phyloP scores from a whole-genome alignment of 164 flowering plant species.

The Chimonanthus praecox region DNA sequence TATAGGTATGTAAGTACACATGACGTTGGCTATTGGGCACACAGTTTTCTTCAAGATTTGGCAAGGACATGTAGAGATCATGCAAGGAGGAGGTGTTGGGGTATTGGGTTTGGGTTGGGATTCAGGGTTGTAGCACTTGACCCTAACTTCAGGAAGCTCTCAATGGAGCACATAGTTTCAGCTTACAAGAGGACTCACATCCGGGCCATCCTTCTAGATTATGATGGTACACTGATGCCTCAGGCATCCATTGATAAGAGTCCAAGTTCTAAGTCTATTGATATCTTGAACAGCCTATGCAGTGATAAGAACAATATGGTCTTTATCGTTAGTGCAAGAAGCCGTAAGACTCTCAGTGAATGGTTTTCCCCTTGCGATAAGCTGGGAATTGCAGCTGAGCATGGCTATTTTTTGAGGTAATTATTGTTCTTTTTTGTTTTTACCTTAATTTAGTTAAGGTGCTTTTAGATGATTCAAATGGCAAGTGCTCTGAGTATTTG shows the following conservation, averaged over 20 bases:
- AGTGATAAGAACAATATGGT: constrained; percentile 57
- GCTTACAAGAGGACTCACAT: constrained; percentile 56
- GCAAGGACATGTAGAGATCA: constrained; percentile 62
- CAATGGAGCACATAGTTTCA: constrained; percentile 63
- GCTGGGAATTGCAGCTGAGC: constrained; percentile 73
- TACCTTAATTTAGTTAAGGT: neutral
- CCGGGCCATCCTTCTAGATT: constrained; percentile 71
- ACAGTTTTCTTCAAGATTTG: constrained; percentile 63
- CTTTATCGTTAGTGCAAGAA: constrained; percentile 63
- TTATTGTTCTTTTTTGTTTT: neutral
- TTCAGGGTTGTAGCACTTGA: constrained; percentile 71
- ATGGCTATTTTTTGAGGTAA: constrained; percentile 66
- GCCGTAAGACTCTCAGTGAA: constrained; percentile 35
- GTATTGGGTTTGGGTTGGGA: constrained; percentile 67
- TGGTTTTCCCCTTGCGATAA: constrained; percentile 70
- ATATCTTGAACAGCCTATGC: constrained; percentile 47
- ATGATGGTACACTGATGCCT: constrained; percentile 79
- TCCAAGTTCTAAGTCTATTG: constrained; percentile 44
- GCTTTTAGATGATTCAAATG: neutral
- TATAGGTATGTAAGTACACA: constrained; percentile 71
- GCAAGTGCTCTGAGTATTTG: neutral
- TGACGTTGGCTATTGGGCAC: constrained; percentile 73
- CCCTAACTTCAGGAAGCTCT: constrained; percentile 60
- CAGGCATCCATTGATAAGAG: constrained; percentile 57
- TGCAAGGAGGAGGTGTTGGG: constrained; percentile 51